Evolutionary conservation across 2,329 filamentous ascomycete genomes (phyloP).

Genomic region (Hysterium pulicare): DNA sequence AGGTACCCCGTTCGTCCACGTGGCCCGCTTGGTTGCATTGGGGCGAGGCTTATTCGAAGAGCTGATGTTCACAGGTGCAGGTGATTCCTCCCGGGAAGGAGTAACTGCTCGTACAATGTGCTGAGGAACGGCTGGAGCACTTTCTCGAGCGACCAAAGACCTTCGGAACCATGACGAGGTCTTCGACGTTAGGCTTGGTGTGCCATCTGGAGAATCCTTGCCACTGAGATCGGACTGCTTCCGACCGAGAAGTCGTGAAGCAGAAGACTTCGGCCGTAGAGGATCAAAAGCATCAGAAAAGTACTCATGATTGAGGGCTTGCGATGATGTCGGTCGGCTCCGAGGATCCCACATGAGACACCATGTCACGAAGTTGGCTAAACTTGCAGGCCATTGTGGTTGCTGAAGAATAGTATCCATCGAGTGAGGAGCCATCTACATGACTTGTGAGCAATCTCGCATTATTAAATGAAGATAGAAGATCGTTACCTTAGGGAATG

Average conservation of each 20-base stretch:
- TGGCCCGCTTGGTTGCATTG: conserved; percentile 74
- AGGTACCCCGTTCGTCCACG: conserved; percentile 79
- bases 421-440: conserved; percentile 89
- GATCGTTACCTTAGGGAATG: conserved; percentile 72
- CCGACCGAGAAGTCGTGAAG: conserved; percentile 77
- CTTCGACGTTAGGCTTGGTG: conserved; percentile 67
- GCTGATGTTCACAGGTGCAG: conserved; percentile 43
- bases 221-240: conserved; percentile 82
- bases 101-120: conserved; percentile 42
- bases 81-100: too few relatives aligned
- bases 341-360: conserved; percentile 99
- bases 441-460: conserved; percentile 8
- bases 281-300: conserved; percentile 92
- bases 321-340: conserved; percentile 81
- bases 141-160: conserved; percentile 79
- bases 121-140: conserved; percentile 57
- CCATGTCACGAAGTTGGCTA: conserved; percentile 95
- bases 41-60: conserved; percentile 52
- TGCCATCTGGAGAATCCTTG: conserved; percentile 54
- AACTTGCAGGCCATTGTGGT: conserved; percentile 84
- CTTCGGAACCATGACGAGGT: conserved; percentile 92
- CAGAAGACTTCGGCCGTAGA: conserved; percentile 83
- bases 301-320: conserved; percentile 94
- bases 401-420: conserved; percentile 90
- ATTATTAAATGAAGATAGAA: background rate